A percentile compares a stretch with the other conserved stretches of the same genome.
Conservation (phyloP, 441 rosid genomes). For the Populus hybrid region DNA sequence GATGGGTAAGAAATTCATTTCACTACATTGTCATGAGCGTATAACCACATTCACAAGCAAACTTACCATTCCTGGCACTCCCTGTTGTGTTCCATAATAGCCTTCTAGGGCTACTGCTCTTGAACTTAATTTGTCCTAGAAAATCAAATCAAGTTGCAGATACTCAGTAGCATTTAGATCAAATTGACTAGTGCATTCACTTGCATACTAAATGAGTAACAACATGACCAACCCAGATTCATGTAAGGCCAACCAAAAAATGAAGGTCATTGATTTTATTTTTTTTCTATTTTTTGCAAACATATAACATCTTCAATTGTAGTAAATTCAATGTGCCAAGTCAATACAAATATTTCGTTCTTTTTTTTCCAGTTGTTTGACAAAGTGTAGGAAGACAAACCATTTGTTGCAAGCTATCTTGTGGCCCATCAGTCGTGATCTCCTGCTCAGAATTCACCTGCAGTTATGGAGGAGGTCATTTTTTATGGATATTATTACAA, state of each 20-base stretch:
- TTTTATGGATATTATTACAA: slow-evolving; percentile 1
- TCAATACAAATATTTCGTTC: neutral
- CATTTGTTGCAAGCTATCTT: slow-evolving; percentile 82
- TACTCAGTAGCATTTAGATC: neutral
- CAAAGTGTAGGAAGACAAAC: slow-evolving; percentile 34
- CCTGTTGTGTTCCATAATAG: slow-evolving; percentile 64
- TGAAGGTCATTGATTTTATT: neutral
- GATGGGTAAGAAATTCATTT: slow-evolving; percentile 8
- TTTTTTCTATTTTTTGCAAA: neutral
- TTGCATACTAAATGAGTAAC: neutral
- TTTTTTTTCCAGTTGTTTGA: neutral
- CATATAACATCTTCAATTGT: neutral
- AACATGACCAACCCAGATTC: neutral
- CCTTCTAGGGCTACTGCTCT: slow-evolving; percentile 65
- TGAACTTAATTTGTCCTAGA: slow-evolving; percentile 62
- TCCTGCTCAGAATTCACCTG: slow-evolving; percentile 81
- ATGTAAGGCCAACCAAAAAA: neutral
- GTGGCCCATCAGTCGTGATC: slow-evolving; percentile 54
- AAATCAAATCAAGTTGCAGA: too few species aligned
- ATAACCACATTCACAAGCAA: slow-evolving; percentile 13
- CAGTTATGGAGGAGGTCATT: slow-evolving; percentile 25
- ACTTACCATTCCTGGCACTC: slow-evolving; percentile 69
- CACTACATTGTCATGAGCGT: slow-evolving; percentile 11
- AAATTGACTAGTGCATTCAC: neutral
- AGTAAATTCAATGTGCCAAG: neutral